Conservation (phyloP, 768 basidiomycete genomes). For the Agrocybe pediades region DNA sequence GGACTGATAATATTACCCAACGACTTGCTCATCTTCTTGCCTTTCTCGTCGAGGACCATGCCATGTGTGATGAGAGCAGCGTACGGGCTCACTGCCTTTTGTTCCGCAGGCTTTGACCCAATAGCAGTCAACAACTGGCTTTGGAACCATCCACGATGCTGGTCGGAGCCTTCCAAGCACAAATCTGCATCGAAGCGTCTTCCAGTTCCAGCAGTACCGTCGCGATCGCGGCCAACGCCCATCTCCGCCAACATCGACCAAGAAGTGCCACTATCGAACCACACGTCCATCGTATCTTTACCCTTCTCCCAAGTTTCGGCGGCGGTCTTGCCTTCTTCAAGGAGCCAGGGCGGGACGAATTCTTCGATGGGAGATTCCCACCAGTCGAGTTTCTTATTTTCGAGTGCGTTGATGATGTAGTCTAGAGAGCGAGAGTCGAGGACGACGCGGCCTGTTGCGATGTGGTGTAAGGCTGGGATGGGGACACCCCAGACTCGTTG, state of each 20-base stretch:
- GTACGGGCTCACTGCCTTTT: conserved; percentile 57
- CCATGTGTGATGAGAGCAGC: conserved; percentile 89
- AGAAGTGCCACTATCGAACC: conserved; percentile 97
- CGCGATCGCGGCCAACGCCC: conserved; percentile 30
- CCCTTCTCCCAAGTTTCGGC: conserved; percentile 71
- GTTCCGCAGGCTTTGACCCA: conserved; percentile 40
- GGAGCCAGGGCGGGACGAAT: conserved; percentile 70
- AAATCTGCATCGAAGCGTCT: conserved; percentile 69
- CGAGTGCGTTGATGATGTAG: conserved; percentile 78
- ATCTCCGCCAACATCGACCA: conserved; percentile 76
- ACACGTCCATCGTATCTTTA: conserved; percentile 97
- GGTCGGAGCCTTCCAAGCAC: conserved; percentile 94
- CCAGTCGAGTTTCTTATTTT: conserved; percentile 80
- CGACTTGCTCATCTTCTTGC: conserved; percentile 98
- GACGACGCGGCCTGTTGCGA: conserved; percentile 59
- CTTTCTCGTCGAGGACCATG: conserved; percentile 89
- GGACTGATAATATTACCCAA: conserved; percentile 91
- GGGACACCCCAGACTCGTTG: conserved; percentile 98
- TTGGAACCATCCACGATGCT: conserved; percentile 99
- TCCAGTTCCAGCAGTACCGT: conserved; percentile 1
- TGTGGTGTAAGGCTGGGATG: conserved; percentile 83
- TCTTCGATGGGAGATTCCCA: conserved; percentile 86
- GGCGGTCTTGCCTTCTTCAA: conserved; percentile 39
- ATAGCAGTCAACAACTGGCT: conserved; percentile 87
- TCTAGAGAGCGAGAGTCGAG: conserved; percentile 66